Evolutionary conservation across 2,329 filamentous ascomycete species (phyloP).

Genomic region (Colletotrichum godetiae): DNA sequence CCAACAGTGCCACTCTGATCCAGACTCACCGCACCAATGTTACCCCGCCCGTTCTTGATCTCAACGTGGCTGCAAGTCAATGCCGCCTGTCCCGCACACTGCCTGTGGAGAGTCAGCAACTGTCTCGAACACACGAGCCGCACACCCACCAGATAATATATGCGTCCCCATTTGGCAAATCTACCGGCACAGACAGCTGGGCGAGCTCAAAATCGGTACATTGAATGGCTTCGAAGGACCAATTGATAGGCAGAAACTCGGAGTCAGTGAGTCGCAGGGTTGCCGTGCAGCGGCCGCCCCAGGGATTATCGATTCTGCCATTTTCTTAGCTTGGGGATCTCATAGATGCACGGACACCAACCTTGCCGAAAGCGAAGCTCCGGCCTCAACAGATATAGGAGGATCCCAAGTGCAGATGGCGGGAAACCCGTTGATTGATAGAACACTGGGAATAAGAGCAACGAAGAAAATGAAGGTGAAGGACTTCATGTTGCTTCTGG

Average conservation of each 20-base stretch:
- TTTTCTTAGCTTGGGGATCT: neutral
- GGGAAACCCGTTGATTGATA: slow-evolving; percentile 1
- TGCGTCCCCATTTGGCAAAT: neutral
- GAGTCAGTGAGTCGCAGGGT: neutral
- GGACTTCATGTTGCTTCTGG: neutral
- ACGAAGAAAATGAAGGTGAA: neutral
- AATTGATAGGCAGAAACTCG: neutral
- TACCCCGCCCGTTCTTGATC: neutral
- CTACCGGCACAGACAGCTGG: neutral
- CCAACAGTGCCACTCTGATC: neutral
- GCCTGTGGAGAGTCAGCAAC: neutral
- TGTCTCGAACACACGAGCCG: neutral
- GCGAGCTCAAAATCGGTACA: neutral
- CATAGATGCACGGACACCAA: neutral
- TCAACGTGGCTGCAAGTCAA: neutral
- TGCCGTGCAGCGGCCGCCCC: neutral
- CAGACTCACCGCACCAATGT: neutral
- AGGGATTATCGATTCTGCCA: neutral
- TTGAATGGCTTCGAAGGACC: neutral
- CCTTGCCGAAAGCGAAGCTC: neutral
- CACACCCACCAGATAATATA: neutral
- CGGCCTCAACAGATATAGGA: neutral
- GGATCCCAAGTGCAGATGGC: slow-evolving; percentile 7
- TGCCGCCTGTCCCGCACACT: neutral
- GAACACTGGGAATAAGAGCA: neutral